Conservation (phyloP, 1,284 basidiomycete genomes). For the Boletus sp. region DNA sequence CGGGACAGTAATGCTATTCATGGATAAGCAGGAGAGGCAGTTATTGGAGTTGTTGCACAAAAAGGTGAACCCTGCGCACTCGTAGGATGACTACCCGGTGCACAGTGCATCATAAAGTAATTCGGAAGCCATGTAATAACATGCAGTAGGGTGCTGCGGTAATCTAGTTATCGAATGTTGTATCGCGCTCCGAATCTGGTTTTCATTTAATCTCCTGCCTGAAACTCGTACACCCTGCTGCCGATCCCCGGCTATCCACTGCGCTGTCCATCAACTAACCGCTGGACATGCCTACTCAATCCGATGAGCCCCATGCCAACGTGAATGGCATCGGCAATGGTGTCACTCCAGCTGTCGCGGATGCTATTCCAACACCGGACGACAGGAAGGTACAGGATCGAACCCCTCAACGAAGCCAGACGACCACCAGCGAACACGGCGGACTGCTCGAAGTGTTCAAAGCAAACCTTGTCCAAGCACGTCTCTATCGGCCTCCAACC, state of each 20-base stretch:
- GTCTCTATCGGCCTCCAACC: conserved; percentile 48
- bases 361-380: background rate
- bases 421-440: background rate
- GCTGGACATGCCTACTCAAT: conserved; percentile 12
- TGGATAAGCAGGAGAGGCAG: conserved; percentile 53
- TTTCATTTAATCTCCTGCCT: background rate
- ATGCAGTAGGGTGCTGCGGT: background rate
- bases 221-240: background rate
- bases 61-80: conserved; percentile 14
- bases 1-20: conserved; percentile 58
- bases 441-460: conserved; percentile 49
- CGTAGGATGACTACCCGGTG: conserved; percentile 1
- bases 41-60: conserved; percentile 40
- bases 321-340: background rate
- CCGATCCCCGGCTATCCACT: background rate
- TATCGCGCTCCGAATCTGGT: too few relatives aligned
- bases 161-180: background rate
- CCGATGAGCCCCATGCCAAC: background rate
- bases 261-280: background rate
- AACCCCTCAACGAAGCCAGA: conserved; percentile 1
- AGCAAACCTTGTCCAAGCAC: conserved; percentile 43
- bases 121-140: background rate
- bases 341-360: background rate
- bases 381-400: background rate
- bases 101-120: background rate